These are phyloP conservation scores for Picocystis sp. DNA, from an alignment of 163 green algal genomes.

Conservation along the genomic window DNA sequence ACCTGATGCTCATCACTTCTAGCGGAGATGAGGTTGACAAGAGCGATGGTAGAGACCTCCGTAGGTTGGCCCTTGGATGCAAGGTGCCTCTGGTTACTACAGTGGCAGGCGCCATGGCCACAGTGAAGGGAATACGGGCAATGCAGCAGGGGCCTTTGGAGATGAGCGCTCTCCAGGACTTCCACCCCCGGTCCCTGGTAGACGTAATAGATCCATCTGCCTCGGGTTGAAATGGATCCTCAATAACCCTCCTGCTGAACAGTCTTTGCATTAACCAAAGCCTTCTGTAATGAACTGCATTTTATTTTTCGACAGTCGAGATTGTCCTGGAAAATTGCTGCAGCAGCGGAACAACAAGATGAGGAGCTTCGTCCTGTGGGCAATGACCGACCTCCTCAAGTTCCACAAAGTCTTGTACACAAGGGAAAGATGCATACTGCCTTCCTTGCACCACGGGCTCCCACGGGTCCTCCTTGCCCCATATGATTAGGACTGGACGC, in stretches of 20 bases:
- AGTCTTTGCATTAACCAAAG: too few relatives aligned
- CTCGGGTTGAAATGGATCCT: too few relatives aligned
- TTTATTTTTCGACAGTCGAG: too few relatives aligned
- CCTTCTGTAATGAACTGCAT: too few relatives aligned
- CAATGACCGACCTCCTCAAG: constrained; percentile 42
- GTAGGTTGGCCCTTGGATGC: constrained; percentile 61
- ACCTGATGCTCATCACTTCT: constrained; percentile 28
- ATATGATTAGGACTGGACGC: constrained; percentile 57
- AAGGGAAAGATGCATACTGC: constrained; percentile 36
- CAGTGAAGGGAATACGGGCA: constrained; percentile 48
- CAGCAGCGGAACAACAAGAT: constrained; percentile 72
- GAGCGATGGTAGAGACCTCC: constrained; percentile 74
- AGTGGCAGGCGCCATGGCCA: constrained; percentile 57
- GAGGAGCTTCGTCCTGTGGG: constrained; percentile 54
- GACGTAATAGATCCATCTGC: too few relatives aligned
- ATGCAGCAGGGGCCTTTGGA: constrained; percentile 52
- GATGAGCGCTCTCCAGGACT: constrained; percentile 82
- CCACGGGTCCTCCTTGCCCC: constrained; percentile 84
- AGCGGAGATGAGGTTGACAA: constrained; percentile 59
- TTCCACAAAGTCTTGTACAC: constrained; percentile 50
- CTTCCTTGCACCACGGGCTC: constrained; percentile 54
- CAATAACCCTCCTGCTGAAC: too few relatives aligned
- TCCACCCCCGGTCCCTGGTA: constrained; percentile 10
- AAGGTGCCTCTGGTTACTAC: constrained; percentile 85
- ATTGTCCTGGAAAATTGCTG: constrained; percentile 25